Conservation (phyloP, 768 basidiomycete species). For the Polyporus arcularius region DNA sequence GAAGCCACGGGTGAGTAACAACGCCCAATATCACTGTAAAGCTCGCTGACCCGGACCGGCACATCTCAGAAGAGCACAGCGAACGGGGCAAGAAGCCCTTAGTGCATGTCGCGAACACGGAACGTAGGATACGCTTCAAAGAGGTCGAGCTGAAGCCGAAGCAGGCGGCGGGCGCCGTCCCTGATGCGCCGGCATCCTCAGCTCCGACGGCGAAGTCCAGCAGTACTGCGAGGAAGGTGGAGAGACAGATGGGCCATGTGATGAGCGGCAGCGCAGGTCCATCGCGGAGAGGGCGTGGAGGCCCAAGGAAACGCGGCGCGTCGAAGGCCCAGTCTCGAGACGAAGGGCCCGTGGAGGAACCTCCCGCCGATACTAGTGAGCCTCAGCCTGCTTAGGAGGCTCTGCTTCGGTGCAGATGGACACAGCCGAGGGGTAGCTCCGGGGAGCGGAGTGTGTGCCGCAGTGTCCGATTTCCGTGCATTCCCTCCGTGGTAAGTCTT, state of each 20-base stretch:
- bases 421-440: conserved; percentile 5
- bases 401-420: conserved; percentile 9
- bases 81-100: conserved; percentile 54
- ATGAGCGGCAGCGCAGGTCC: conserved; percentile 13
- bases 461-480: too few species aligned
- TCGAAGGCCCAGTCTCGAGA: conserved; percentile 2
- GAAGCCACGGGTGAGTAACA: conserved; percentile 58
- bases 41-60: conserved; percentile 17
- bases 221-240: conserved; percentile 14
- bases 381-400: not conserved
- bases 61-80: conserved; percentile 36
- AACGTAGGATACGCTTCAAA: conserved; percentile 71
- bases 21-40: not conserved
- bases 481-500: too few species aligned
- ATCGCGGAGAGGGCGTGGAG: conserved; percentile 16
- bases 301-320: conserved; percentile 15
- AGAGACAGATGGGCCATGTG: conserved; percentile 17
- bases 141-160: conserved; percentile 55
- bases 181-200: not conserved
- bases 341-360: conserved; percentile 1
- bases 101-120: conserved; percentile 58
- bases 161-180: not conserved
- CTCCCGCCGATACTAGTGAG: not conserved
- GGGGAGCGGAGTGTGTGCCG: not conserved
- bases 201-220: conserved; percentile 7